These are phyloP conservation scores for Deinandra increscens DNA, from an alignment of 129 eudicot genomes.

Conservation along the genomic window DNA sequence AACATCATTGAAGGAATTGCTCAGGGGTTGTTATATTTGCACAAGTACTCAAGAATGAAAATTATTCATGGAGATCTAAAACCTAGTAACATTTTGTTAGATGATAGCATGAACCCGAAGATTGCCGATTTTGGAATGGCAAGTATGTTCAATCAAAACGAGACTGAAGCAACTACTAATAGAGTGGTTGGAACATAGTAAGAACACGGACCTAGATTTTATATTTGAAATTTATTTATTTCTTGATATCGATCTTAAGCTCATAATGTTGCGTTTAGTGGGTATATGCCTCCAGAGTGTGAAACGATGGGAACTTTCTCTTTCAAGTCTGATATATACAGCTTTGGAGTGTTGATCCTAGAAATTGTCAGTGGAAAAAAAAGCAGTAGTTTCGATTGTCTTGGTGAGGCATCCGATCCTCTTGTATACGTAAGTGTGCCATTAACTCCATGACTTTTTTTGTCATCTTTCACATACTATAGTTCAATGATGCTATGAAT, in stretches of 20 bases:
- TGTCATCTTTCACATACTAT: neutral
- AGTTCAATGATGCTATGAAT: neutral
- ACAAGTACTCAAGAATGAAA: slow-evolving; percentile 54
- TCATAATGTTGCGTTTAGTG: neutral
- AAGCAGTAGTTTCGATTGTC: slow-evolving; percentile 12
- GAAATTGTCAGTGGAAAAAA: slow-evolving; percentile 19
- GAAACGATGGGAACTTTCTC: slow-evolving; percentile 21
- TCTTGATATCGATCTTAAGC: neutral
- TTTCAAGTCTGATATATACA: slow-evolving; percentile 22
- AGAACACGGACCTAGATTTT: too few relatives aligned
- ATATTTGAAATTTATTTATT: neutral
- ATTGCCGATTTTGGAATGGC: slow-evolving; percentile 21
- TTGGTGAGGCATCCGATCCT: slow-evolving; percentile 29
- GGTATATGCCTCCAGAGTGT: slow-evolving; percentile 26
- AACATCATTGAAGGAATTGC: slow-evolving; percentile 42
- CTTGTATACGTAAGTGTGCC: slow-evolving; percentile 32
- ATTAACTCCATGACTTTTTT: neutral
- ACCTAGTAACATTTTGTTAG: slow-evolving; percentile 22
- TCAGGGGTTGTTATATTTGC: slow-evolving; percentile 57
- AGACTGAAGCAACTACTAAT: neutral
- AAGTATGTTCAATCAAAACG: slow-evolving; percentile 11
- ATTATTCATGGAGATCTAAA: slow-evolving; percentile 67
- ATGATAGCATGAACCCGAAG: slow-evolving; percentile 9
- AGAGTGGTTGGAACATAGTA: too few relatives aligned
- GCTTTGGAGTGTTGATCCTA: slow-evolving; percentile 26